Base-by-base conservation (phyloP, 2,329 filamentous ascomycete genomes). In the Alternaria alternata region DNA sequence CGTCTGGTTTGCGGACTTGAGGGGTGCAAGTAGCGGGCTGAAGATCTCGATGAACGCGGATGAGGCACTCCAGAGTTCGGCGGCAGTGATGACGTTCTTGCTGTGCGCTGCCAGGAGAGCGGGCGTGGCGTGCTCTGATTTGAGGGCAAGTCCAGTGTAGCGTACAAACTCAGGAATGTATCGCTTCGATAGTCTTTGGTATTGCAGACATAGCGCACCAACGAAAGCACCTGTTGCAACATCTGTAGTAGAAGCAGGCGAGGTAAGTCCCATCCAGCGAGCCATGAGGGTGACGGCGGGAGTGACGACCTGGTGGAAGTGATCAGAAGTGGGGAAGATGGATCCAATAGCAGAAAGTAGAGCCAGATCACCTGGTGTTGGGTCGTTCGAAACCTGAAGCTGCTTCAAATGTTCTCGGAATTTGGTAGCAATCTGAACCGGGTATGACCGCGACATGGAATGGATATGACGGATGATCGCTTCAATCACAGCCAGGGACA, bases 301-400 rank as follows among this genome's bases (percentile, higher is more conserved):
- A 2, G 95, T 99, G 41, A 93, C 91, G 36, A 98, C 92, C 70
- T 95, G 91, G 72, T 99, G 95, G 79, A 98, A 99, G 79, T 98
- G 94, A 79, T 99, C 95, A 0, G 94, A 97, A 0, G 95, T 97
- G 5, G 95, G 94, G 73, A 96, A 99, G 54, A 96, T 91, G 2
- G 88, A 89, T 41, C 90, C 88, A 61, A 97, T 87, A 0, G 92
- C 93, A 0, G 92, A 94, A 36, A 99, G 81, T n/a, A 96, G 81
- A 22, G 93, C 81, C 20, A 99, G 80, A 71, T 99, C 94, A 18
- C 92, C 92, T n/a, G 84, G 75, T 12, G 77, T 68, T 76, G 85
- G 72, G 77, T 86, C 69, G 84, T 87, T 83, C 2, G 84, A 79
- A 12, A 84, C 77, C 41, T 86, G 81, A 34, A 89, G 81, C 24